These are phyloP conservation scores for Backusella parvicylindrica DNA, from an alignment of 192 early-diverging fungal species.

Conservation along the genomic window DNA sequence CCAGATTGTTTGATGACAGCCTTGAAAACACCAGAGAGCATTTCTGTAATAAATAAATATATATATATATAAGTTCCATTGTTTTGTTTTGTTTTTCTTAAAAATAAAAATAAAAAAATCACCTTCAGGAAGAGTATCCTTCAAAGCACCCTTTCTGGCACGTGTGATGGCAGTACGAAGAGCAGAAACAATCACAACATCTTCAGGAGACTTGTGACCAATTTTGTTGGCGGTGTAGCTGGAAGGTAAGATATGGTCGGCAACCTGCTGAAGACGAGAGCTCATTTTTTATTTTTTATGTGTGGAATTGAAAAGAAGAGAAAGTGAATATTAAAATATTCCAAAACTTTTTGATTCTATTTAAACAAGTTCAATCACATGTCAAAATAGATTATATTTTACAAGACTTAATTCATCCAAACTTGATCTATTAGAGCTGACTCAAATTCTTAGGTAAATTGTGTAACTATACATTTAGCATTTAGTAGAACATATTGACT, in stretches of 20 bases:
- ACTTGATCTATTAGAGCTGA: constrained; percentile 1
- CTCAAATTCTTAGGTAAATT: neutral
- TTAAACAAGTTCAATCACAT: neutral
- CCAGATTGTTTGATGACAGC: constrained; percentile 51
- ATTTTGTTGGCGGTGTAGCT: constrained; percentile 47
- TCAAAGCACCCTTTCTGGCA: constrained; percentile 91
- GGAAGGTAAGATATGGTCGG: constrained; percentile 44
- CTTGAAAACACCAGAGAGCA: constrained; percentile 73
- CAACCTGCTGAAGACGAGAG: constrained; percentile 53
- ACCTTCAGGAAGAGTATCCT: constrained; percentile 78
- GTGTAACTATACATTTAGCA: neutral
- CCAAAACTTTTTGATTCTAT: neutral
- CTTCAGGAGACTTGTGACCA: constrained; percentile 81
- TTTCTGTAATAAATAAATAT: constrained; percentile 19
- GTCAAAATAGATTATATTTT: neutral
- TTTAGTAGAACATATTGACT: neutral
- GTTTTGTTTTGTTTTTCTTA: neutral
- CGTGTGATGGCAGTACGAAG: constrained; percentile 87
- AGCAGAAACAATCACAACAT: constrained; percentile 91
- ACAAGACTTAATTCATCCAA: neutral
- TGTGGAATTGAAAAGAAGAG: neutral
- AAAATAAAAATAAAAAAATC: neutral
- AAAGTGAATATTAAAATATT: neutral
- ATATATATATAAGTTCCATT: neutral
- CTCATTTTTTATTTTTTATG: constrained; percentile 33